These are phyloP conservation scores for Penicillium tannophilum DNA, from an alignment of 495 filamentous ascomycete genomes.

Conservation along the genomic window DNA sequence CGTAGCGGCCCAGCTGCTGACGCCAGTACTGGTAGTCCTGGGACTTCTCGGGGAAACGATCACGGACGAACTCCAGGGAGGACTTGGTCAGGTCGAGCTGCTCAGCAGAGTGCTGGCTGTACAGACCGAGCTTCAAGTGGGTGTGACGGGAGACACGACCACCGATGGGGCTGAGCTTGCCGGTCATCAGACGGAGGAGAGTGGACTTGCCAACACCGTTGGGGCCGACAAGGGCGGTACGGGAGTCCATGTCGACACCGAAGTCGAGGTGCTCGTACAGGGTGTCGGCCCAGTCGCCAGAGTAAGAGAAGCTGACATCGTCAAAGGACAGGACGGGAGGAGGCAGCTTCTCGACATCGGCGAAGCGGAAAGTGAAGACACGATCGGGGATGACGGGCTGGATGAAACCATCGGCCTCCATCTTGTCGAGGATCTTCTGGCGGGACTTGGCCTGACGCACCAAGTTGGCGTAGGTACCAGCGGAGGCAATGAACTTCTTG, in stretches of 20 bases:
- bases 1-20: conserved; percentile 93
- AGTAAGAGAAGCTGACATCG: conserved; percentile 97
- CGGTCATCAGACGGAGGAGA: conserved; percentile 94
- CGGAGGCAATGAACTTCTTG: conserved; percentile 99
- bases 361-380: conserved; percentile 98
- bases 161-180: conserved; percentile 82
- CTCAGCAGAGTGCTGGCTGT: conserved; percentile 97
- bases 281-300: conserved; percentile 82
- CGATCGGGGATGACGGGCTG: conserved; percentile 82
- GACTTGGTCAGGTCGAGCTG: conserved; percentile 98
- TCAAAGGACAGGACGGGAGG: conserved; percentile 96
- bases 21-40: conserved; percentile 99
- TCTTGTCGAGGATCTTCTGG: conserved; percentile 99
- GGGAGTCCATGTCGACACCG: conserved; percentile 99
- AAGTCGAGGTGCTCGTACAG: conserved; percentile 96
- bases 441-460: conserved; percentile 98
- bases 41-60: conserved; percentile 84
- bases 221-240: conserved; percentile 94
- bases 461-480: conserved; percentile 99
- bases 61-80: conserved; percentile 93
- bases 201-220: conserved; percentile 99
- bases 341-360: conserved; percentile 96
- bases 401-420: conserved; percentile 99
- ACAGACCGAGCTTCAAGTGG: conserved; percentile 96
- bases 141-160: conserved; percentile 89